These are phyloP conservation scores for Tricharina praecox DNA, from an alignment of 495 filamentous ascomycete genomes.

Conservation along the genomic window DNA sequence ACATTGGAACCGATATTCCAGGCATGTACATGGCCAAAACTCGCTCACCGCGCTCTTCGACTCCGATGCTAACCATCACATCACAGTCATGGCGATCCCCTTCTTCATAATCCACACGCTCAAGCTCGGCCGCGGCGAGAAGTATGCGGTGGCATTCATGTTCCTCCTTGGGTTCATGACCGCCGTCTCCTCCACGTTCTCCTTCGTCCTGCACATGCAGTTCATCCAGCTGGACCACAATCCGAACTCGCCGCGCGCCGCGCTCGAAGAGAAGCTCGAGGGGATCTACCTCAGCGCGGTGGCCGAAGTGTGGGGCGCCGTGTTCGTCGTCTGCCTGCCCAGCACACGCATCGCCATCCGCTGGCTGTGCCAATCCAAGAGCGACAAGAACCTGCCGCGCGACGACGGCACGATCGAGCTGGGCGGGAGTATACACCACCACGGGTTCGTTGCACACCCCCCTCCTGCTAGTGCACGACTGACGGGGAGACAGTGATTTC, in stretches of 20 bases:
- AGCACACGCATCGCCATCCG: neutral
- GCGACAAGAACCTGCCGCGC: neutral
- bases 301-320: neutral
- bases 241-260: neutral
- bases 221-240: neutral
- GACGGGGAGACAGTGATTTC: neutral
- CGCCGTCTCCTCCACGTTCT: neutral
- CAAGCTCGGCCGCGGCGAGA: constrained; percentile 1
- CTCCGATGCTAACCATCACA: neutral
- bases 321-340: constrained; percentile 4
- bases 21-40: too few relatives aligned
- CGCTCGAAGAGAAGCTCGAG: neutral
- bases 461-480: neutral
- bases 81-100: neutral
- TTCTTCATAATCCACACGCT: constrained; percentile 5
- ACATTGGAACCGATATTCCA: constrained; percentile 6
- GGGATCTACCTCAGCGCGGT: constrained; percentile 1
- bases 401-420: neutral
- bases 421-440: neutral
- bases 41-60: neutral
- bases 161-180: constrained; percentile 3
- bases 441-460: neutral
- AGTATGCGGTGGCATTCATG: constrained; percentile 2
- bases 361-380: too few relatives aligned
- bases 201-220: constrained; percentile 4